These are phyloP conservation scores for Candida mesenterica DNA, from an alignment of 1,139 yeast genomes.

Conservation along the genomic window DNA sequence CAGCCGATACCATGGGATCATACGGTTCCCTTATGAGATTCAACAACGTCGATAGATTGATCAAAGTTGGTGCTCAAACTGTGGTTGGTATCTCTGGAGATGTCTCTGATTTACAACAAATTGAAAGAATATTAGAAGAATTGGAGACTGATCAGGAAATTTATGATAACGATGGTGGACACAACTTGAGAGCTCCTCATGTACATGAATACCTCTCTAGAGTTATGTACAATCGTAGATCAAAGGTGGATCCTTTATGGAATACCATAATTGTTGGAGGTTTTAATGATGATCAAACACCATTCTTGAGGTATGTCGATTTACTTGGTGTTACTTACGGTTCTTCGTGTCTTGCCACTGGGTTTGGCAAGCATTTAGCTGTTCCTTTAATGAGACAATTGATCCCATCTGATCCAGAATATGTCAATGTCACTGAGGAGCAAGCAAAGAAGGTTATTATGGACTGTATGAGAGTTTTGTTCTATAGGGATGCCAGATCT, in stretches of 20 bases:
- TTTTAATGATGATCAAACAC: constrained; percentile 61
- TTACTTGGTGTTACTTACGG: constrained; percentile 88
- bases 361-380: constrained; percentile 95
- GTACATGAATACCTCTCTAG: constrained; percentile 85
- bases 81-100: constrained; percentile 96
- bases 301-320: constrained; percentile 83
- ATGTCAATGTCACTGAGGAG: constrained; percentile 62
- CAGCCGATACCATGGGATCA: constrained; percentile 92
- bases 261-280: constrained; percentile 93
- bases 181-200: constrained; percentile 75
- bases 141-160: constrained; percentile 69
- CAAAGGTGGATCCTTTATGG: constrained; percentile 96
- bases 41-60: constrained; percentile 78
- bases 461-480: constrained; percentile 91
- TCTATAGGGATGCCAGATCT: constrained; percentile 95
- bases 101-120: constrained; percentile 86
- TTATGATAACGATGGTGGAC: constrained; percentile 77
- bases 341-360: constrained; percentile 90
- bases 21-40: constrained; percentile 92
- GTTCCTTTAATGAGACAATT: constrained; percentile 84
- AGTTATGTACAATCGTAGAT: constrained; percentile 82
- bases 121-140: constrained; percentile 73
- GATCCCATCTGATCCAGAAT: constrained; percentile 78
- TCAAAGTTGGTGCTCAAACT: constrained; percentile 79
- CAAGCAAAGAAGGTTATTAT: constrained; percentile 73